phyloP scores from a whole-genome alignment of 2,329 filamentous ascomycete genomes.

The Fusarium brachygibbosum region DNA sequence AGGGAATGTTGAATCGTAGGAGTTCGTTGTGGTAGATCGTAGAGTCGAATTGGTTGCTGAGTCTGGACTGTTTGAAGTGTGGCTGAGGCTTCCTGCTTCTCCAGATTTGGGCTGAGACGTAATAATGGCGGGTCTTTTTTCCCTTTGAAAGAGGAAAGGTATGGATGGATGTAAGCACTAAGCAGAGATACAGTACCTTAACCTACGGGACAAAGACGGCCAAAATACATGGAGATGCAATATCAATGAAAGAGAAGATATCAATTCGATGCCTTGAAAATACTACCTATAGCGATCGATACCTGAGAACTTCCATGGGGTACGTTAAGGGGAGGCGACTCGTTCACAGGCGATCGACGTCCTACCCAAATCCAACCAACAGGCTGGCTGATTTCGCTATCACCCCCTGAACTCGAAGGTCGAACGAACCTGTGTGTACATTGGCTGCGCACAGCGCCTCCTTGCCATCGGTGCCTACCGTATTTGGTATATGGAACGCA shows the following conservation, averaged over 20 bases:
- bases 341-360: slow-evolving; percentile 13
- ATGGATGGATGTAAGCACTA: slow-evolving; percentile 33
- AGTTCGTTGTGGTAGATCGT: slow-evolving; percentile 15
- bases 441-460: slow-evolving; percentile 9
- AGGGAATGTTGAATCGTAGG: neutral
- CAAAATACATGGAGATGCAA: neutral
- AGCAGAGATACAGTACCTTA: slow-evolving; percentile 4
- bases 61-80: slow-evolving; percentile 21
- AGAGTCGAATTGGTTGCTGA: slow-evolving; percentile 27
- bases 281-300: neutral
- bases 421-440: slow-evolving; percentile 6
- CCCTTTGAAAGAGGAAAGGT: slow-evolving; percentile 15
- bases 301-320: neutral
- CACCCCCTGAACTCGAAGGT: slow-evolving; percentile 5
- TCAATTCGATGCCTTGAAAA: neutral
- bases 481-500: slow-evolving; percentile 13
- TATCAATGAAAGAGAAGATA: neutral
- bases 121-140: slow-evolving; percentile 30
- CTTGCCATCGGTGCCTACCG: neutral
- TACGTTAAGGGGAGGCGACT: neutral
- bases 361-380: neutral
- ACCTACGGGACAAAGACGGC: slow-evolving; percentile 14
- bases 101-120: slow-evolving; percentile 25
- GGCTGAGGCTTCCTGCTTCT: slow-evolving; percentile 35
- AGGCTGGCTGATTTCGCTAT: slow-evolving; percentile 1